Evolutionary conservation across 2,329 filamentous ascomycete species (phyloP), one percentile per base, ranked within the genome.

Genomic region (Paraphaeosphaeria minitans): DNA sequence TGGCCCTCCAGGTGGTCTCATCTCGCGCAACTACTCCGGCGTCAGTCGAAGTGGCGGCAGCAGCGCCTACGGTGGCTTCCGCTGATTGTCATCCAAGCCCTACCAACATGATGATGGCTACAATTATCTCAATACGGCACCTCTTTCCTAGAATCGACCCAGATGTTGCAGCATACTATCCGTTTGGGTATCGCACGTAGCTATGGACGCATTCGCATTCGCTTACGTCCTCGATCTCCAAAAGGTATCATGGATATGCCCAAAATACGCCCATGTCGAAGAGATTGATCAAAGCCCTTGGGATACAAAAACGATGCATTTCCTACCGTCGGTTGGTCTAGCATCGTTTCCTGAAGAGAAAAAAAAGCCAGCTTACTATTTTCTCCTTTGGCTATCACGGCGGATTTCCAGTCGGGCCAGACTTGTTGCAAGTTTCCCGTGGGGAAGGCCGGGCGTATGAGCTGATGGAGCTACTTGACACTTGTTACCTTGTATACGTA

Each of bases 1-100:
- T 61, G 94, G 93, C 43, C 92, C 93, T 65, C 91, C 91, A 31
- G 85, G 88, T 66, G 90, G 91, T 47, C 71, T 81, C 63, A 57
- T 77, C 46, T 70, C 72, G 63, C 75, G 75, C 60, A 70, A 63
- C 62, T 70, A 59, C 39, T 62, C 62, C 58, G 68, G 57, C 59
- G 63, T 56, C 57, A 66, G 61, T 63, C 64, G 65, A 39, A 60
- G 71, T 45, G 70, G 66, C 21, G 27, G 41, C 24, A 19, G 16
- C n/a, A 53, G 48, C 62, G 59, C 50, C 49, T 76, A 72, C 56
- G 66, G 68, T 31, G 61, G 61, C 47, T 76, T 71, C 63, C 72
- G 73, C 56, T 75, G 61, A 62, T 57, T 39, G 47, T 27, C 33
- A 47, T 39, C 21, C 19, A 29, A 31, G 22, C 16, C 3, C 19